Base-by-base conservation (phyloP, 139 green algal species). In the Chlamydomonas sp. region DNA sequence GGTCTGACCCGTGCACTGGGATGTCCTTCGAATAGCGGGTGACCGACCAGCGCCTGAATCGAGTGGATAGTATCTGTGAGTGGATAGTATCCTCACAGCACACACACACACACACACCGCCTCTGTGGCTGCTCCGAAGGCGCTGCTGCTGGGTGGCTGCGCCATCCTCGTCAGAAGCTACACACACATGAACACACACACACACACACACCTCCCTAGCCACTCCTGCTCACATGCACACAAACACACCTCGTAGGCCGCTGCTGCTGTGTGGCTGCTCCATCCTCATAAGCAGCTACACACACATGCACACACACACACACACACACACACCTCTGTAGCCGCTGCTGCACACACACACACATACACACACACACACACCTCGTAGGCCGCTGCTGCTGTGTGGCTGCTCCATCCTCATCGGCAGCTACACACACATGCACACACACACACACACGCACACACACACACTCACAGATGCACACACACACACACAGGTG, bases 111-210 rank as follows among this genome's bases (percentile, higher is more conserved):
- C n/a, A n/a, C n/a, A n/a, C n/a, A n/a, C n/a, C n/a, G n/a, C n/a
- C n/a, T n/a, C n/a, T n/a, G n/a, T n/a, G n/a, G n/a, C n/a, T n/a
- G n/a, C n/a, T n/a, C n/a, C 43, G 16, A 54, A 79, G 36, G 80
- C 76, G 10, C 77, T 96, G 48, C 69, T 89, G 54, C 69, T 58
- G 0, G 47, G 64, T 0, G 81, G 87, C 3, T 65, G 71, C 2
- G 72, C 50, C 8, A 81, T 98, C 47, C 83, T 99, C 64, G 50
- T 99, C 29, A 88, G 86, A 5, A 82, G 87, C 5, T 95, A 98
- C 83, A 99, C 94, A 72, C 96, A 99, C 86, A 92, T 83, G 54
- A 94, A 92, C 0, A 86, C 98, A 29, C 94, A 98, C 82, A 97
- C 43, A 54, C 43, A n/a, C n/a, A 54, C 43, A 54, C 43, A 26